These are phyloP conservation scores for Neoboletus subvelutipes DNA, from an alignment of 768 basidiomycete genomes.

Conservation along the genomic window DNA sequence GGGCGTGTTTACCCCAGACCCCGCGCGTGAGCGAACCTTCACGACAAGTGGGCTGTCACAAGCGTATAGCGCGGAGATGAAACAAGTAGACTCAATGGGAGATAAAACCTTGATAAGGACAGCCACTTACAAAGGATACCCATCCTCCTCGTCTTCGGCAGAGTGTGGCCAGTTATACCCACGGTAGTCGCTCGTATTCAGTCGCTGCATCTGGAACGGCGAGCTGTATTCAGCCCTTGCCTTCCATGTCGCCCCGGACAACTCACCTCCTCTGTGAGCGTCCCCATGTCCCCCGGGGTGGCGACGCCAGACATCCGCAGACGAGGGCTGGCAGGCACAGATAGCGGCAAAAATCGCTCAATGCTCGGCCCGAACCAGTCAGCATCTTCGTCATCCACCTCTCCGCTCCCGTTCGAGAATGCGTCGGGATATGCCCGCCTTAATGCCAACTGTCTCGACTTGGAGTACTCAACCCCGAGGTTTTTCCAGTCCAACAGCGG, in stretches of 20 bases:
- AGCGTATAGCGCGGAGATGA: slow-evolving; percentile 5
- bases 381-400: slow-evolving; percentile 45
- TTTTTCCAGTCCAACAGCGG: slow-evolving; percentile 99
- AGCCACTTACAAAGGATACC: slow-evolving; percentile 77
- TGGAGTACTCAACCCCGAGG: slow-evolving; percentile 94
- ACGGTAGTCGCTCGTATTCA: slow-evolving; percentile 85
- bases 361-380: slow-evolving; percentile 49
- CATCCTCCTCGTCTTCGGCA: slow-evolving; percentile 83
- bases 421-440: slow-evolving; percentile 94
- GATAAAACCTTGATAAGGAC: slow-evolving; percentile 14
- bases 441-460: slow-evolving; percentile 88
- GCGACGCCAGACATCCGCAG: slow-evolving; percentile 71
- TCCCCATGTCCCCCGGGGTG: slow-evolving; percentile 93
- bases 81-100: neutral
- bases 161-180: slow-evolving; percentile 54
- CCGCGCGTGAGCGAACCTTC: slow-evolving; percentile 83
- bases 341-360: slow-evolving; percentile 66
- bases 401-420: slow-evolving; percentile 64
- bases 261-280: slow-evolving; percentile 78
- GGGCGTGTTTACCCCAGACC: slow-evolving; percentile 81
- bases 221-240: neutral
- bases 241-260: neutral
- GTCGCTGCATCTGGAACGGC: slow-evolving; percentile 69
- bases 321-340: slow-evolving; percentile 86
- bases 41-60: slow-evolving; percentile 76